Conservation (phyloP, 2,329 filamentous ascomycete genomes). For the Nothopassalora personata region DNA sequence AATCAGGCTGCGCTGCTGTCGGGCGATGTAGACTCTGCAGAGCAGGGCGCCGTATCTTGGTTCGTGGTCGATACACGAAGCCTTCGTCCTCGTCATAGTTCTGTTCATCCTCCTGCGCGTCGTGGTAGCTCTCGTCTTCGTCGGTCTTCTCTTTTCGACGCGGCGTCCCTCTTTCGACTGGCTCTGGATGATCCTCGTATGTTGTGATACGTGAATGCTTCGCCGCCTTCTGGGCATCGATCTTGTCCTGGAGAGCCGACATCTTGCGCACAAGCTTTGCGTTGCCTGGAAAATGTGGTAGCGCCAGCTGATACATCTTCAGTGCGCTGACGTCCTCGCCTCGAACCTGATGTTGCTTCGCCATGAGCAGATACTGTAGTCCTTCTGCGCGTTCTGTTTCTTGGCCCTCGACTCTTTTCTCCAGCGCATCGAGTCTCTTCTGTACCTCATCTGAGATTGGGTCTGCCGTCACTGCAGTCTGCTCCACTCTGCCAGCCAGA, state of each 20-base stretch:
- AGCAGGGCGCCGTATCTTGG: constrained; percentile 31
- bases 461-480: constrained; percentile 16
- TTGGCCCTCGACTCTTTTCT: constrained; percentile 70
- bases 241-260: constrained; percentile 47
- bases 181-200: constrained; percentile 4
- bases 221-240: constrained; percentile 39
- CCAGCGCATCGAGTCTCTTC: constrained; percentile 73
- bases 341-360: constrained; percentile 79
- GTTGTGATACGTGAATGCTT: constrained; percentile 2
- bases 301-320: constrained; percentile 77
- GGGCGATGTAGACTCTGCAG: constrained; percentile 12
- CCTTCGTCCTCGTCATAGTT: constrained; percentile 35
- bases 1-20: not conserved
- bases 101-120: constrained; percentile 31
- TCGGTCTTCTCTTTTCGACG: constrained; percentile 8
- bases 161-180: constrained; percentile 9
- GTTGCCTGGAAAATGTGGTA: constrained; percentile 81
- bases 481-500: constrained; percentile 63
- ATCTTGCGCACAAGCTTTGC: constrained; percentile 63
- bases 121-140: constrained; percentile 41
- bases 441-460: constrained; percentile 70
- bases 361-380: constrained; percentile 79
- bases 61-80: constrained; percentile 35
- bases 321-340: constrained; percentile 75
- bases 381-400: constrained; percentile 77